phyloP scores from a whole-genome alignment of 2,329 filamentous ascomycete genomes.

The Lasiodiplodia sp. region DNA sequence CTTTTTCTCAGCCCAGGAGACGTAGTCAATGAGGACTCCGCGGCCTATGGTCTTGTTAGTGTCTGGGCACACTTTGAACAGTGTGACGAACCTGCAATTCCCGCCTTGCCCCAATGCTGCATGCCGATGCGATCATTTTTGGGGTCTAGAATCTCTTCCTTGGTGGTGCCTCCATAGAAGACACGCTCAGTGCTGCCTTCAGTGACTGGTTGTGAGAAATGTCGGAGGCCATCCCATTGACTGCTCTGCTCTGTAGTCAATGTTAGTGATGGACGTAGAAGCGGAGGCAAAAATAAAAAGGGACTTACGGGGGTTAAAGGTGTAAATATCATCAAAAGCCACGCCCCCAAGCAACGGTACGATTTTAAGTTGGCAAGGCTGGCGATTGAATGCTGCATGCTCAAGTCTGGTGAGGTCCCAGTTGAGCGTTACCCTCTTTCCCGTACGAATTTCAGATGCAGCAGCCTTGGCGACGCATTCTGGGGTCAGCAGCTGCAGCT shows the following conservation, averaged over 20 bases:
- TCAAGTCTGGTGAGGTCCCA: slow-evolving; percentile 55
- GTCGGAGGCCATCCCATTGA: slow-evolving; percentile 47
- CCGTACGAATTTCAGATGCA: slow-evolving; percentile 55
- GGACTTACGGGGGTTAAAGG: slow-evolving; percentile 35
- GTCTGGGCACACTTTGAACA: neutral
- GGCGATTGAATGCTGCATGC: slow-evolving; percentile 61
- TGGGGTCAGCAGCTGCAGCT: slow-evolving; percentile 62
- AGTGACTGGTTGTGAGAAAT: slow-evolving; percentile 43
- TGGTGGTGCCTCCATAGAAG: slow-evolving; percentile 37
- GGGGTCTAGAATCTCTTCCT: slow-evolving; percentile 35
- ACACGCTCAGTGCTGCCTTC: slow-evolving; percentile 31
- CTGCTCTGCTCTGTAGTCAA: slow-evolving; percentile 38
- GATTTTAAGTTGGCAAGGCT: slow-evolving; percentile 60
- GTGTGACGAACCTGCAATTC: slow-evolving; percentile 15
- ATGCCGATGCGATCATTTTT: slow-evolving; percentile 29
- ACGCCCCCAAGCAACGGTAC: slow-evolving; percentile 56
- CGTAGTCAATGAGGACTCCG: slow-evolving; percentile 30
- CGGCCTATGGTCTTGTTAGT: slow-evolving; percentile 18
- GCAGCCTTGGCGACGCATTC: slow-evolving; percentile 51
- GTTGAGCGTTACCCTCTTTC: slow-evolving; percentile 48
- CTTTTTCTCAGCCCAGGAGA: slow-evolving; percentile 20
- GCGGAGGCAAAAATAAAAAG: too few species aligned
- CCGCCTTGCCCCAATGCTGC: slow-evolving; percentile 27
- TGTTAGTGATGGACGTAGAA: neutral
- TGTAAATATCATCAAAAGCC: slow-evolving; percentile 46